A percentile compares a stretch with the other conserved stretches of the same genome.
Evolutionary conservation across 768 basidiomycete species (phyloP).

Genomic region (Asterophora lycoperdoides): DNA sequence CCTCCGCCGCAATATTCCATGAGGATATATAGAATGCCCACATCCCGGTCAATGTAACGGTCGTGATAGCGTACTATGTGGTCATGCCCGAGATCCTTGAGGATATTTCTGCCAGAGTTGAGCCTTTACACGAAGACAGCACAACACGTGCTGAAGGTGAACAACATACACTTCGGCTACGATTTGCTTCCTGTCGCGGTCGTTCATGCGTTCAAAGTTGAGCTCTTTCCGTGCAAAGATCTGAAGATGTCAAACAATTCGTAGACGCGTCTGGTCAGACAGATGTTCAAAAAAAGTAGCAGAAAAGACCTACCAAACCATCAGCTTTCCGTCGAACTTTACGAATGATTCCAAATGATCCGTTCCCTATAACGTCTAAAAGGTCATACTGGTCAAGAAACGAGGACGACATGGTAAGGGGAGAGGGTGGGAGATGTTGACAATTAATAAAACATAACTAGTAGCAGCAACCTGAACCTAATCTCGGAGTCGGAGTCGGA

Average conservation of each 20-base stretch:
- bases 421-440: background rate
- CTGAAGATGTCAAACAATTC: constrained; percentile 31
- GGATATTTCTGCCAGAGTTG: constrained; percentile 67
- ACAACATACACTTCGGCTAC: constrained; percentile 95
- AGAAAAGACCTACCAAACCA: constrained; percentile 57
- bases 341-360: constrained; percentile 95
- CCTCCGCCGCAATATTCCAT: constrained; percentile 99
- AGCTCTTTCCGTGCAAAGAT: constrained; percentile 91
- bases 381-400: constrained; percentile 81
- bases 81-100: constrained; percentile 92
- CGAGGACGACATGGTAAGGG: constrained; percentile 15
- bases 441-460: no score
- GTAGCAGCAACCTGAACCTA: no score
- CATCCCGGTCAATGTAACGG: constrained; percentile 84
- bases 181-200: constrained; percentile 94
- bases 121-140: background rate
- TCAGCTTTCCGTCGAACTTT: constrained; percentile 87
- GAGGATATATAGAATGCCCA: constrained; percentile 90
- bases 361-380: constrained; percentile 92
- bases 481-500: no score
- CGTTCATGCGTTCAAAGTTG: constrained; percentile 95
- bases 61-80: constrained; percentile 97
- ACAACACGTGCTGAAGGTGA: background rate
- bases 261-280: constrained; percentile 1
- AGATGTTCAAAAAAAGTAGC: background rate